Percentiles rank a stretch among this genome's conserved stretches.
Evolutionary conservation across 1,139 yeast species (phyloP).

Genomic region (Blastobotrys arbuscula): DNA sequence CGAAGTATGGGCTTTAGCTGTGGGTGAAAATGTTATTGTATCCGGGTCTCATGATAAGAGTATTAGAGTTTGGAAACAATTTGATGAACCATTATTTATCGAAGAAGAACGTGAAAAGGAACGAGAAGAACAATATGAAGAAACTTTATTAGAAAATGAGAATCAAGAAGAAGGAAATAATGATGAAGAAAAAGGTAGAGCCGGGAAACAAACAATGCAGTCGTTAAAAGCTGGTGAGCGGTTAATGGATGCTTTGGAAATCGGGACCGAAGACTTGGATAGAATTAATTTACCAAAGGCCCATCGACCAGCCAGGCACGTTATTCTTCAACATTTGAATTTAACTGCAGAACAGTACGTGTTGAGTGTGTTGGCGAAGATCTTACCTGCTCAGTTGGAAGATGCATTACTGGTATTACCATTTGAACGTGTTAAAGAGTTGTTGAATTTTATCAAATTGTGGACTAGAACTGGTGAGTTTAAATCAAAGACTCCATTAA

Average conservation of each 20-base stretch:
- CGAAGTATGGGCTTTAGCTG: conserved; percentile 88
- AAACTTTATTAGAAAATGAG: conserved; percentile 59
- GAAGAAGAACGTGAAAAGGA: conserved; percentile 97
- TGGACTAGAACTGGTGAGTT: conserved; percentile 46
- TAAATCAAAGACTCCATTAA: conserved; percentile 44
- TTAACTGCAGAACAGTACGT: conserved; percentile 75
- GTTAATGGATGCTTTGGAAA: conserved; percentile 84
- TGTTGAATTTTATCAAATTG: conserved; percentile 65
- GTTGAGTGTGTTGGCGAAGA: conserved; percentile 59
- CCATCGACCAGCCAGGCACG: conserved; percentile 62
- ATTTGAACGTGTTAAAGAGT: conserved; percentile 69
- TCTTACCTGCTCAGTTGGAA: conserved; percentile 80
- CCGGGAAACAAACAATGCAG: conserved; percentile 79
- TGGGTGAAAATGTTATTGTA: conserved; percentile 71
- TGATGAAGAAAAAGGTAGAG: conserved; percentile 52
- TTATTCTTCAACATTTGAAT: conserved; percentile 65
- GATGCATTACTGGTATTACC: conserved; percentile 90
- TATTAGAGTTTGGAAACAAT: conserved; percentile 83
- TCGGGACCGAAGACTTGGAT: conserved; percentile 62
- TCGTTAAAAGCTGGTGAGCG: conserved; percentile 94
- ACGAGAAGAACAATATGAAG: conserved; percentile 85
- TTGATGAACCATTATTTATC: conserved; percentile 87
- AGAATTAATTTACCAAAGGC: conserved; percentile 43
- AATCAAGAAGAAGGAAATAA: conserved; percentile 40
- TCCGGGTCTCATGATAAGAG: conserved; percentile 95